A percentile compares a stretch with the other conserved stretches of the same genome.
Evolutionary conservation across 306 rosid genomes (phyloP).

Genomic region (Vigna trinervia): DNA sequence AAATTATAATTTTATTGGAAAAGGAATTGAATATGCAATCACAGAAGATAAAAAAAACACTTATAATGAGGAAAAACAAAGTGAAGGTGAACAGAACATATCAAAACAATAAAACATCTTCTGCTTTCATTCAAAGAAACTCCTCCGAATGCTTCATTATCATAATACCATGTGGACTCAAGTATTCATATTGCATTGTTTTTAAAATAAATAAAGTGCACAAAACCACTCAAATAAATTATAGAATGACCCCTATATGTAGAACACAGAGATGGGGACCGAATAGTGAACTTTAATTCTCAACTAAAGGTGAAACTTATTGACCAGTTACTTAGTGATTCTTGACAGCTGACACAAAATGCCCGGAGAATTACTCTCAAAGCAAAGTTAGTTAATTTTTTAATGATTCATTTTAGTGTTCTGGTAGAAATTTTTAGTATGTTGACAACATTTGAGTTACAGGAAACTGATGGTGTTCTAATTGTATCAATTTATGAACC

Average conservation of each 20-base stretch:
- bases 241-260: not conserved
- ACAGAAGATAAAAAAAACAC: not conserved
- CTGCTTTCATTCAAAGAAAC: slow-evolving; percentile 15
- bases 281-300: slow-evolving; percentile 8
- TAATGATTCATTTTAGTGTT: slow-evolving; percentile 10
- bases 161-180: not conserved
- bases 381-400: slow-evolving; percentile 20
- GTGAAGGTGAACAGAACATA: not conserved
- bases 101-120: not conserved
- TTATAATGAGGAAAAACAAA: slow-evolving; percentile 7
- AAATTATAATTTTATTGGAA: too few species aligned
- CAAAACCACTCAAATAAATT: not conserved
- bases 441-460: slow-evolving; percentile 30
- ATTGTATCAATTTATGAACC: slow-evolving; percentile 34
- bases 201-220: not conserved
- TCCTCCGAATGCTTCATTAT: not conserved
- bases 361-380: not conserved
- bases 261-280: slow-evolving; percentile 1
- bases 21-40: slow-evolving; percentile 16
- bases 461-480: slow-evolving; percentile 14
- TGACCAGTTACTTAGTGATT: not conserved
- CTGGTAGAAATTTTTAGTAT: slow-evolving; percentile 6
- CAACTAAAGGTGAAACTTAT: slow-evolving; percentile 3
- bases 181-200: not conserved
- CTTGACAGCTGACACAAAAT: too few species aligned